A percentile compares a stretch with the other conserved stretches of the same genome.
These are phyloP conservation scores for Allium fistulosum DNA, from an alignment of 106 monocot genomes.

Conservation along the genomic window DNA sequence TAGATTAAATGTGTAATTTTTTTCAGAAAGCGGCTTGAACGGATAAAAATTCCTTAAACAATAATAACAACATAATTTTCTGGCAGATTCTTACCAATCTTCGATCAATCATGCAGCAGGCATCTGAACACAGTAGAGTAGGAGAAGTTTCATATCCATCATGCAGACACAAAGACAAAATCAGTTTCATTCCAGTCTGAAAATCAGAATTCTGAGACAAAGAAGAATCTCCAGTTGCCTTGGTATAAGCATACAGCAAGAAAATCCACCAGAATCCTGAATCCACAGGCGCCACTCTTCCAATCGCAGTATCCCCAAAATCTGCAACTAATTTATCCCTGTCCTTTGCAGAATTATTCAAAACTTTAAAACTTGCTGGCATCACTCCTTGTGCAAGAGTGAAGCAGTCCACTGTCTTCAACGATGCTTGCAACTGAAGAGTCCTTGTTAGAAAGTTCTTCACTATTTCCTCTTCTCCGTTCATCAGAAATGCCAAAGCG, in stretches of 20 bases:
- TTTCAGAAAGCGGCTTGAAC: not conserved
- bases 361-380: constrained; percentile 58
- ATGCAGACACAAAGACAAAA: not conserved
- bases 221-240: not conserved
- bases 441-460: constrained; percentile 43
- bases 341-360: constrained; percentile 15
- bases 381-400: constrained; percentile 38
- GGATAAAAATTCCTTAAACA: not conserved
- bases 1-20: not conserved
- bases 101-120: constrained; percentile 49
- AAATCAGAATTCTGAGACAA: not conserved
- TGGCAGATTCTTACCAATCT: constrained; percentile 23
- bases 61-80: not conserved
- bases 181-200: not conserved
- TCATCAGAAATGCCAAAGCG: constrained; percentile 53
- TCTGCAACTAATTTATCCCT: constrained; percentile 35
- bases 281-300: not conserved
- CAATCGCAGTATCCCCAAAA: constrained; percentile 26
- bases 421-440: constrained; percentile 30
- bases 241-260: not conserved
- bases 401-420: constrained; percentile 35
- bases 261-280: not conserved
- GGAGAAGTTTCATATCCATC: not conserved
- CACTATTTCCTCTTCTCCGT: constrained; percentile 34
- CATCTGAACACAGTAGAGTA: constrained; percentile 30